phyloP scores from a whole-genome alignment of 2,329 filamentous ascomycete genomes.

The Geosmithia putterillii region DNA sequence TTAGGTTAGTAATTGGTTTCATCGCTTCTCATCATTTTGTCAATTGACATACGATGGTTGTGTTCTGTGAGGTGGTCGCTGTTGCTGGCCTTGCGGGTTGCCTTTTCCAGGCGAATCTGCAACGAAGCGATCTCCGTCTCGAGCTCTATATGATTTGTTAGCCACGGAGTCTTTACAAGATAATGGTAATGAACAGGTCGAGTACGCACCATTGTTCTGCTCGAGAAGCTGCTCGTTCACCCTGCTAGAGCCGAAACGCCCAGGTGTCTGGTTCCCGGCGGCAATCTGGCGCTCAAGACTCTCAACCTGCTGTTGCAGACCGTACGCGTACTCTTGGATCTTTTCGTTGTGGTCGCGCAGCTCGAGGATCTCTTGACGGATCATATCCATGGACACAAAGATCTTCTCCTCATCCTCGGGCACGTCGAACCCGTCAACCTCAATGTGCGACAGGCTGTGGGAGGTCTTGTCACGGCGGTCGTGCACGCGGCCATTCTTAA shows the following conservation, averaged over 20 bases:
- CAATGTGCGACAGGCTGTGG: conserved; percentile 24
- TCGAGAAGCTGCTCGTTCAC: conserved; percentile 28
- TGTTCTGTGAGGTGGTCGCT: background rate
- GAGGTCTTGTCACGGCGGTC: conserved; percentile 24
- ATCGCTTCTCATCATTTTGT: no score
- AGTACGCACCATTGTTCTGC: conserved; percentile 39
- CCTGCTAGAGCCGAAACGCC: conserved; percentile 29
- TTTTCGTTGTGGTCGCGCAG: conserved; percentile 44
- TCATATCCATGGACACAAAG: conserved; percentile 50
- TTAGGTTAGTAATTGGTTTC: no score
- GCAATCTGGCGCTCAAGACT: conserved; percentile 34
- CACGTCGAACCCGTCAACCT: conserved; percentile 36
- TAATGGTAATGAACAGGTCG: background rate
- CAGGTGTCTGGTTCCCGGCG: conserved; percentile 20
- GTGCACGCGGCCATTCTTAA: conserved; percentile 39
- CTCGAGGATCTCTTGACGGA: conserved; percentile 42
- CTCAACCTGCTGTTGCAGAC: conserved; percentile 38
- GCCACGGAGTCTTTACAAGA: conserved; percentile 12
- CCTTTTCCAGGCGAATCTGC: background rate
- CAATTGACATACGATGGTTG: no score
- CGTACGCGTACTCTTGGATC: conserved; percentile 40
- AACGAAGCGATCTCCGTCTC: background rate
- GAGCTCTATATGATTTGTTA: background rate
- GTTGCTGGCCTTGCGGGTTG: background rate
- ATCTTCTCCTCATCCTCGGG: conserved; percentile 44